Base-by-base conservation (phyloP, 176 grass and related monocot species). In the Metroxylon sagu region DNA sequence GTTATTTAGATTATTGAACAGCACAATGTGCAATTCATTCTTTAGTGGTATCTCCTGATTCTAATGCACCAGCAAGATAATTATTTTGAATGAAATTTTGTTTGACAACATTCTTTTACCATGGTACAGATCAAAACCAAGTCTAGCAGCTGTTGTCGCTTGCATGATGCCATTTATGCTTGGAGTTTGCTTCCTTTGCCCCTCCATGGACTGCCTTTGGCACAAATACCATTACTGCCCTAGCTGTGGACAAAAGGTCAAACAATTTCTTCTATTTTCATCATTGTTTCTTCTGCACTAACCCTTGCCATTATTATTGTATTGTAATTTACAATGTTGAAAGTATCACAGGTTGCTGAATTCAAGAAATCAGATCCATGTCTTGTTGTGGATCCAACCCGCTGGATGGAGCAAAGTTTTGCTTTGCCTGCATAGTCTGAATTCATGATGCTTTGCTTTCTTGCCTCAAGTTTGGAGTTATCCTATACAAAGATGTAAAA, bases 111-210 rank as follows among this genome's bases (percentile, higher is more conserved):
- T 50, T 66, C 14, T n/a, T 67, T 26, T 73, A 19, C 19, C 29
- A 56, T 59, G 56, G 5, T 54, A 54, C 80, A 98, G 88, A 56
- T 98, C 94, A 23, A 98, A 91, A 64, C 88, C 76, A n/a, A 92
- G 82, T 62, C 67, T 92, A 39, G 94, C 94, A 18, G 86, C 94
- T 7, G 72, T 80, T 68, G 84, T 98, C 59, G 94, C 84, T 61
- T 98, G 94, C 76, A 85, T 90, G 79, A 89, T 98, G 88, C 88
- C 94, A 19, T 89, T 98, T 73, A 85, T 92, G 73, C 61, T 98
- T 74, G 94, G 94, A 0, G 30, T 92, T 51, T 92, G 94, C 81
- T 98, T 98, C 74, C 76, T 98, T 21, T 92, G 88, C 75, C 88
- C 88, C 18, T 85, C 82, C 19, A 89, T 85, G 84, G 88, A 92